Evolutionary conservation across 108 stramenopile species (phyloP), one percentile per base, ranked within the genome.

Genomic region (Poteriospumella lacustris): DNA sequence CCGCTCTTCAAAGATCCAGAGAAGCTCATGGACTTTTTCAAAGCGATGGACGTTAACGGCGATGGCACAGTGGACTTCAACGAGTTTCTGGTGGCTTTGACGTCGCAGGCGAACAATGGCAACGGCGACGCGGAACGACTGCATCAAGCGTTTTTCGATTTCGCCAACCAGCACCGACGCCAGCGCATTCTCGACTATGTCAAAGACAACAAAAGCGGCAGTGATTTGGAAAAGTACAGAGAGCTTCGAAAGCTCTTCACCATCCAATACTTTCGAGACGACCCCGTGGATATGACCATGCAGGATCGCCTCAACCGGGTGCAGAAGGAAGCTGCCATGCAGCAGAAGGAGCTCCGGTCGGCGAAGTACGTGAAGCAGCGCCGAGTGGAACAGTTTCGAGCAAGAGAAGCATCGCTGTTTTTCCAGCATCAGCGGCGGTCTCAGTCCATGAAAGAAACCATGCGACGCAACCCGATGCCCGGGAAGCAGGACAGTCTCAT

Each of bases 101-200:
- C 64, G 9, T 15, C 39, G 12, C n/a, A n/a, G n/a, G n/a, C n/a
- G n/a, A 41, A 67, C 19, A 12, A 67, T 67, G 9, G 12, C 9
- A 19, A 41, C 12, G 19, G 19, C 19, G 64, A 67, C 39, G 36
- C 40, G 40, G 64, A 9, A 15, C 36, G 40, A 31, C 64, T 67
- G 12, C 64, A 67, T 15, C 12, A 9, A 40, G 40, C 64, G 9
- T 67, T 67, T 41, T 33, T 40, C 19, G 64, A 67, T 9, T 67
- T 67, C 19, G 64, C 64, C 36, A 67, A 12, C 9, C 36, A 40
- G 31, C 31, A 31, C 15, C 12, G 64, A 41, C 64, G 64, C 9
- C 64, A 67, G 40, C 36, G 40, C 40, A 67, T 67, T 33, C 12
- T 67, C 39, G 64, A 67, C 40, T 40, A 67, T 15, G 40, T 67